Evolutionary conservation across 768 basidiomycete species (phyloP).

Genomic region (Lactifluus echinatus): DNA sequence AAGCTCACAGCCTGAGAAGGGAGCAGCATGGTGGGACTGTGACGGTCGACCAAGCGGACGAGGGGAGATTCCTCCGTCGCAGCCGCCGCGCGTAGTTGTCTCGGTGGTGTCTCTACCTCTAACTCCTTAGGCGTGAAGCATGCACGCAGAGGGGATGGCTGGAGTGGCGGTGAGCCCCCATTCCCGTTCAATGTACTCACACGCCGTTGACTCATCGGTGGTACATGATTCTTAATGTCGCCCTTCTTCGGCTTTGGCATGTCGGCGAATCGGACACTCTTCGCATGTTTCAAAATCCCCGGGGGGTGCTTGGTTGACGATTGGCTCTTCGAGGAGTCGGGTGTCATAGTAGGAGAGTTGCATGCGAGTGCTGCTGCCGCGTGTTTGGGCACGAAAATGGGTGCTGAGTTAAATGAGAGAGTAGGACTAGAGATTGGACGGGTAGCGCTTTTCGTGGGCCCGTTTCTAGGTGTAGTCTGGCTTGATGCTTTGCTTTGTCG

Average conservation of each 20-base stretch:
- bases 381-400: background rate
- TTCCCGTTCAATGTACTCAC: background rate
- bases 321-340: background rate
- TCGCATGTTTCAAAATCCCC: slow-evolving; percentile 19
- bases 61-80: background rate
- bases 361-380: background rate
- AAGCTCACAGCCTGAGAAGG: background rate
- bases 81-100: background rate
- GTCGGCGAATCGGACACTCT: slow-evolving; percentile 20
- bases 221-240: background rate
- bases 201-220: background rate
- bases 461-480: background rate
- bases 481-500: background rate
- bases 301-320: slow-evolving; percentile 3
- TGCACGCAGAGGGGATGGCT: slow-evolving; percentile 14
- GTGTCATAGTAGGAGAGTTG: background rate
- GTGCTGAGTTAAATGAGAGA: background rate
- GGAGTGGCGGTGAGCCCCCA: slow-evolving; percentile 2
- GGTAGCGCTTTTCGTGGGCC: background rate
- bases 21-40: background rate
- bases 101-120: background rate
- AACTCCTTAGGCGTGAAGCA: slow-evolving; percentile 1
- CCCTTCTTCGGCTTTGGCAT: slow-evolving; percentile 7
- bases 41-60: background rate
- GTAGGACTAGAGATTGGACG: background rate